Conservation (phyloP, 148 eudicot genomes). For the Rhododendron vialii region DNA sequence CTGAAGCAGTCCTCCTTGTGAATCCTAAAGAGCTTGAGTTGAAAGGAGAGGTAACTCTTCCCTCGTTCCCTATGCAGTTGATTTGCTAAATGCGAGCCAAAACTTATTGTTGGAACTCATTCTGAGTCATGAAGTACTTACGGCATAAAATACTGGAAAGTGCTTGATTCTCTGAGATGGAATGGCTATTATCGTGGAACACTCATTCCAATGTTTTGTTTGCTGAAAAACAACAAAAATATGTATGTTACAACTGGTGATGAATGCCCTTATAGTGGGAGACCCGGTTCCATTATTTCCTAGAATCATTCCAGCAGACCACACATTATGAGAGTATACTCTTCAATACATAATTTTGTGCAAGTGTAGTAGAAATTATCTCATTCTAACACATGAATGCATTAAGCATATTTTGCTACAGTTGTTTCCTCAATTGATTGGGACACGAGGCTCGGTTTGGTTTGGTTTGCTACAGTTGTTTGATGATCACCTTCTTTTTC, state of each 20-base stretch:
- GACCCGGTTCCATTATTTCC: background rate
- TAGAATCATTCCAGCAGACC: background rate
- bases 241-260: background rate
- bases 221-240: background rate
- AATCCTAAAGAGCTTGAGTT: slow-evolving; percentile 42
- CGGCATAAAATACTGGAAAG: background rate
- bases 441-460: too few relatives aligned
- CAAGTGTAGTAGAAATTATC: background rate
- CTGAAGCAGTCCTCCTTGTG: slow-evolving; percentile 78
- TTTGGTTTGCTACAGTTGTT: background rate
- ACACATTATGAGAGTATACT: background rate
- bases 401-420: background rate
- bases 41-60: slow-evolving; percentile 36
- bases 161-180: background rate
- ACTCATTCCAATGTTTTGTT: background rate
- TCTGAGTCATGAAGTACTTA: background rate
- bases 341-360: background rate
- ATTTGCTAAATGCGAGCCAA: background rate
- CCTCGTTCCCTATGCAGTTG: background rate
- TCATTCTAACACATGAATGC: background rate
- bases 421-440: too few relatives aligned
- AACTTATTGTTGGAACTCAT: background rate
- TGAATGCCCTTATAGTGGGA: background rate
- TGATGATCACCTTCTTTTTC: background rate
- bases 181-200: background rate